Conservation (phyloP, 73 alveolate species). For the Uronychia setigera region DNA sequence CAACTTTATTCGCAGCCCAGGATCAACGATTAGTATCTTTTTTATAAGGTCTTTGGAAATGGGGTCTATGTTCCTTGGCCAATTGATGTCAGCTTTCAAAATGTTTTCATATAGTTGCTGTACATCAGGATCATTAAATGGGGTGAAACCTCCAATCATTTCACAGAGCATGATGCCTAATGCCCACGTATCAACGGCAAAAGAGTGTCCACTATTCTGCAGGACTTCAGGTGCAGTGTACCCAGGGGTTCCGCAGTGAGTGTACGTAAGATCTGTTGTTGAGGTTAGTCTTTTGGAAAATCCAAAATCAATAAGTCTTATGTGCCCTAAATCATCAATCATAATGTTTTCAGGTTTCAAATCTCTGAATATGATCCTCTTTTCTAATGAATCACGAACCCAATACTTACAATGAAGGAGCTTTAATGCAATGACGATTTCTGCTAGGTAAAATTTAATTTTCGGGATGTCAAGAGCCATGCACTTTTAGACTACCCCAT, state of each 20-base stretch:
- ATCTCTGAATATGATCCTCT: slow-evolving; percentile 40
- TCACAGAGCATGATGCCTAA: slow-evolving; percentile 56
- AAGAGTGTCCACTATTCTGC: not conserved
- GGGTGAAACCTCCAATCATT: slow-evolving; percentile 60
- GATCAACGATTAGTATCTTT: slow-evolving; percentile 50
- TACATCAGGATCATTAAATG: slow-evolving; percentile 27
- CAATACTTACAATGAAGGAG: not conserved
- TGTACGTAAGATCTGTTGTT: slow-evolving; percentile 16
- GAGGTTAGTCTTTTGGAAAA: slow-evolving; percentile 25
- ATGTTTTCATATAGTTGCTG: slow-evolving; percentile 34
- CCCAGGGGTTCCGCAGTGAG: slow-evolving; percentile 77
- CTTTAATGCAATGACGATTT: slow-evolving; percentile 9
- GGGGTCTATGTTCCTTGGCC: slow-evolving; percentile 44
- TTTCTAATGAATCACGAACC: no score
- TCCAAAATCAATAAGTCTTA: slow-evolving; percentile 68
- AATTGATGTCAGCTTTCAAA: slow-evolving; percentile 16
- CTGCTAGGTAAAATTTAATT: not conserved
- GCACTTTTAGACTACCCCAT: not conserved
- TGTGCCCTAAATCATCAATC: slow-evolving; percentile 24
- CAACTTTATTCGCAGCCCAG: slow-evolving; percentile 15
- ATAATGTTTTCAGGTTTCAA: slow-evolving; percentile 48
- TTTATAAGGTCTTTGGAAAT: slow-evolving; percentile 41
- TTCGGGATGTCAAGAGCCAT: not conserved
- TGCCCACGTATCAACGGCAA: slow-evolving; percentile 50
- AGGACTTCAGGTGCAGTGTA: slow-evolving; percentile 79